Evolutionary conservation across 805 yeast species (phyloP).

Genomic region (Lipomyces lipofer): DNA sequence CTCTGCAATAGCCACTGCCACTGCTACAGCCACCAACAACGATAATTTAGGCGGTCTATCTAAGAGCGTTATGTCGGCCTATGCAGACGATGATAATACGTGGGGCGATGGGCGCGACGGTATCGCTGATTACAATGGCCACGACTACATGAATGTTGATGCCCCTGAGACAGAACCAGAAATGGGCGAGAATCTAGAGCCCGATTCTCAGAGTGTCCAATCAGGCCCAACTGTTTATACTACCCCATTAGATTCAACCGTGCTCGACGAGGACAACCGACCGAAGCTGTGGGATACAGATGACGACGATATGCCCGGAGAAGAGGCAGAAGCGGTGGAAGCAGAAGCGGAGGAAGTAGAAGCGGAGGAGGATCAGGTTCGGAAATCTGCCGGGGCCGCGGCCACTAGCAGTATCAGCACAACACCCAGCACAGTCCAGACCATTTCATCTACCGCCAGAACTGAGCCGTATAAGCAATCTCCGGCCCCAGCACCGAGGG

Average conservation of each 20-base stretch:
- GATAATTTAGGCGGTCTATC: not conserved
- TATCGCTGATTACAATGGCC: not conserved
- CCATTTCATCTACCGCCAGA: not conserved
- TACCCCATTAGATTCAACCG: not conserved
- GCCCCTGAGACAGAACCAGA: not conserved
- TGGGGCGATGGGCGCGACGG: constrained; percentile 17
- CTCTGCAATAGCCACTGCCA: not conserved
- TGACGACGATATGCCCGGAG: constrained; percentile 10
- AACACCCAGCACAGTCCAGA: not conserved
- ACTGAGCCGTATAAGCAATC: not conserved
- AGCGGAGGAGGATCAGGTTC: not conserved
- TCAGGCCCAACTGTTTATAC: not conserved
- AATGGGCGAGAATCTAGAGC: not conserved
- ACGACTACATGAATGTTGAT: constrained; percentile 2
- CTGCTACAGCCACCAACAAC: not conserved
- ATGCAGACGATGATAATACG: constrained; percentile 16
- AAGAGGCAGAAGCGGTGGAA: too few species aligned
- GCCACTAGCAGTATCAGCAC: not conserved
- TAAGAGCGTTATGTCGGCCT: constrained; percentile 9
- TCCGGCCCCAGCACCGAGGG: not conserved
- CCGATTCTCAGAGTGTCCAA: not conserved
- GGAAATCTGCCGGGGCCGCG: not conserved
- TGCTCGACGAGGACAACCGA: constrained; percentile 16
- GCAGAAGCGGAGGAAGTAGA: constrained; percentile 5
- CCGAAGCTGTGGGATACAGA: constrained; percentile 23